Evolutionary conservation across 768 basidiomycete genomes (phyloP), one percentile per base, ranked within the genome.

Genomic region (Mycena albidolilacea): DNA sequence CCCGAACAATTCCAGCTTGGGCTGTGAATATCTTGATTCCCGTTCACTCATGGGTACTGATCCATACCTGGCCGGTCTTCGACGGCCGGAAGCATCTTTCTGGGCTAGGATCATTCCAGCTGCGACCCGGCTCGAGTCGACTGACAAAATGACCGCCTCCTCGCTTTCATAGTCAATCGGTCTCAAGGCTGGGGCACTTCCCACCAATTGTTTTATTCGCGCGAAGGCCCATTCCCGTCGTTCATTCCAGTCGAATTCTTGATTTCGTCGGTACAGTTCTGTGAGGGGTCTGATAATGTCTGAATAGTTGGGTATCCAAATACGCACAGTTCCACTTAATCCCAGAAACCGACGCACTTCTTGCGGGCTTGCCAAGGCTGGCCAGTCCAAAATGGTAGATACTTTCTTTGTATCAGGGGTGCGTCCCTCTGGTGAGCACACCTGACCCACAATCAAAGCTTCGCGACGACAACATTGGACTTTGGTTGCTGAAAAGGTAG

Each of bases 151-250:
- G 1, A 61, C 60, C 1, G 60, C 9, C n/a, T 43, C 35, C 1
- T 75, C 64, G 0, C 78, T 81, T 6, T 43, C 17, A 62, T 85
- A 85, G 61, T 85, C 78, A 35, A 85, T 81, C 0, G 82, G 76
- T 1, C 71, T 43, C 3, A 84, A 62, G 1, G 78, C 80, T 11
- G 83, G 81, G 3, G 73, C 64, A 30, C 46, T 21, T 0, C 58
- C 39, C 3, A 79, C 65, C n/a, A 58, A 37, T 10, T 48, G n/a
- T 19, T 79, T 79, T 0, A 79, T 14, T 10, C 43, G 39, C 1
- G 78, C 54, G 59, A 82, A 80, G 2, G 82, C 80, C 41, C 70
- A 38, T 35, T 64, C 23, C 30, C 77, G 37, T 19, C 66, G 37
- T 8, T 79, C 69, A 39, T 64, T 68, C 80, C 82, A 85, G 30